Evolutionary conservation across 2,329 filamentous ascomycete genomes (phyloP).

Genomic region (Dothideomycetes sp.): DNA sequence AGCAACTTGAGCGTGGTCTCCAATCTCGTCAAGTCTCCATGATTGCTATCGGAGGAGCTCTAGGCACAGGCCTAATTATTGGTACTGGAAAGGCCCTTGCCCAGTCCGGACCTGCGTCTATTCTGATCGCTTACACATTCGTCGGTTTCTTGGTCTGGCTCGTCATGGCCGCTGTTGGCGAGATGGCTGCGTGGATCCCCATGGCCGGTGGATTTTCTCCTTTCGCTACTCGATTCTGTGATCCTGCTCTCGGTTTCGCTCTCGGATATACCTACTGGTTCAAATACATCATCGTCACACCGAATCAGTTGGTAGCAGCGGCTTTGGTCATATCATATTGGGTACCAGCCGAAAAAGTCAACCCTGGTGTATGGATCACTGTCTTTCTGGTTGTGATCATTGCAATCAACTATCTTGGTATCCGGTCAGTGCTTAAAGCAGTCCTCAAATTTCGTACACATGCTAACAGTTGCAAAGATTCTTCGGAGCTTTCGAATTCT

Average conservation of each 20-base stretch:
- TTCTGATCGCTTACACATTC: slow-evolving; percentile 62
- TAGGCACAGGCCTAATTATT: slow-evolving; percentile 66
- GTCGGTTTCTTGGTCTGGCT: slow-evolving; percentile 66
- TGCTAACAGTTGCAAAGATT: too few relatives aligned
- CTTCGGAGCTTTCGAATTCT: slow-evolving; percentile 43
- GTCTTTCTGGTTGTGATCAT: slow-evolving; percentile 39
- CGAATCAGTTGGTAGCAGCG: slow-evolving; percentile 76
- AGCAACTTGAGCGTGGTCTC: slow-evolving; percentile 43
- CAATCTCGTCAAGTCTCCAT: slow-evolving; percentile 49
- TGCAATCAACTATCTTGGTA: slow-evolving; percentile 44
- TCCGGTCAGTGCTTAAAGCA: too few relatives aligned
- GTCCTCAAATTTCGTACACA: too few relatives aligned
- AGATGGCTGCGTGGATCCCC: slow-evolving; percentile 78
- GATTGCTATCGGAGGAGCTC: slow-evolving; percentile 55
- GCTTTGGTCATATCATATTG: slow-evolving; percentile 72
- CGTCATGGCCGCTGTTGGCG: slow-evolving; percentile 72
- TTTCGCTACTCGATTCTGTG: slow-evolving; percentile 69
- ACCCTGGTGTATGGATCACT: slow-evolving; percentile 72
- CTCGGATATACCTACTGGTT: slow-evolving; percentile 59
- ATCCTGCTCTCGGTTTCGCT: slow-evolving; percentile 71
- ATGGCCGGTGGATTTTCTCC: slow-evolving; percentile 71
- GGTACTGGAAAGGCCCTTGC: slow-evolving; percentile 47
- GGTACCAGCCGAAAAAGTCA: slow-evolving; percentile 55
- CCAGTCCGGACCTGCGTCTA: slow-evolving; percentile 50
- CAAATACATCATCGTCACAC: slow-evolving; percentile 77